phyloP scores from a whole-genome alignment of 345 rosid genomes.

The Combretum micranthum region DNA sequence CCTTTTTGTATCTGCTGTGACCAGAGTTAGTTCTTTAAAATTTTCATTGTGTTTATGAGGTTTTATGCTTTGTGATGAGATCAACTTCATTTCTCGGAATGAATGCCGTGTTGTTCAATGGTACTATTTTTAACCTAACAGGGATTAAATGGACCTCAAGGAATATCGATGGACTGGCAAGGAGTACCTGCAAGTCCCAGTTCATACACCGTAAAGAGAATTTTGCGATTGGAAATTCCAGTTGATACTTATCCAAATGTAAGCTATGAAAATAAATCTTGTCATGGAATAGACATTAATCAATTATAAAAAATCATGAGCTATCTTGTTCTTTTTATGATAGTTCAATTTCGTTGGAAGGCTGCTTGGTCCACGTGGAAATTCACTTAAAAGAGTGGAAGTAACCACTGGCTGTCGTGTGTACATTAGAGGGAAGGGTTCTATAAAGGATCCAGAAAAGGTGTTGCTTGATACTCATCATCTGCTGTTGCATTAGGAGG shows the following conservation, averaged over 20 bases:
- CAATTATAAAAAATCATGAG: not conserved
- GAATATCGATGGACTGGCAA: conserved; percentile 99
- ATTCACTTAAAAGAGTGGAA: conserved; percentile 96
- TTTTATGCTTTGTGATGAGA: too few relatives aligned
- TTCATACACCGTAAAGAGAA: conserved; percentile 84
- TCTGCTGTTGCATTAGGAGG: too few relatives aligned
- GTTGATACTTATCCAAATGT: conserved; percentile 83
- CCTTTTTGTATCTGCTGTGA: too few relatives aligned
- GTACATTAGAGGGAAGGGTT: conserved; percentile 95
- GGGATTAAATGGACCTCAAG: conserved; percentile 83
- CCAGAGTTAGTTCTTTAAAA: not conserved
- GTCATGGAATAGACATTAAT: conserved; percentile 1
- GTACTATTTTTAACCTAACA: conserved; percentile 13
- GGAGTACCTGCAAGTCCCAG: conserved; percentile 95
- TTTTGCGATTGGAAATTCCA: conserved; percentile 97
- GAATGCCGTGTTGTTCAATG: too few relatives aligned
- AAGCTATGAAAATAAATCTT: conserved; percentile 12
- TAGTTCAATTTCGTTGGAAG: conserved; percentile 98
- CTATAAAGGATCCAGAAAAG: conserved; percentile 97
- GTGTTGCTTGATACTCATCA: conserved; percentile 23
- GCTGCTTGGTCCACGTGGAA: conserved; percentile 97
- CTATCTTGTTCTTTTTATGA: not conserved
- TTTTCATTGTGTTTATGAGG: not conserved
- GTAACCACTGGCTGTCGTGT: conserved; percentile 96
- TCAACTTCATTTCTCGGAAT: too few relatives aligned